A percentile compares a stretch with the other conserved stretches of the same genome.
phyloP scores from a whole-genome alignment of 768 basidiomycete species.

The Lentinula sp. region DNA sequence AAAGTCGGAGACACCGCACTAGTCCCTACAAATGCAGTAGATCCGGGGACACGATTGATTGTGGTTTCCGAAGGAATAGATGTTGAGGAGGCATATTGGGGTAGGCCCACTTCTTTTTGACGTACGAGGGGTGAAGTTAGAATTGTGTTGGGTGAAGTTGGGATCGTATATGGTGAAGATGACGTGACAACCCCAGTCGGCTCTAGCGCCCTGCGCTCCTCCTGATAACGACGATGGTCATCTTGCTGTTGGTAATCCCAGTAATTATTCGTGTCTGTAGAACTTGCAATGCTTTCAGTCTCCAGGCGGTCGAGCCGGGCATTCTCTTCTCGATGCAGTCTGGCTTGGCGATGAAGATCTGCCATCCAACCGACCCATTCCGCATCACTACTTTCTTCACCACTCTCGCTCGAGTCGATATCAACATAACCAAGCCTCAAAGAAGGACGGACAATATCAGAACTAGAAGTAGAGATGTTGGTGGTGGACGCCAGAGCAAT shows the following conservation, averaged over 20 bases:
- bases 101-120: background rate
- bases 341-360: conserved; percentile 40
- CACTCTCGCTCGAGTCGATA: conserved; percentile 31
- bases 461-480: background rate
- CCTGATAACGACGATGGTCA: conserved; percentile 14
- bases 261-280: conserved; percentile 9
- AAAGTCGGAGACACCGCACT: background rate
- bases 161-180: background rate
- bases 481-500: background rate
- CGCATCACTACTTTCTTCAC: conserved; percentile 42
- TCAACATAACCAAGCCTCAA: conserved; percentile 13
- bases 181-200: conserved; percentile 23
- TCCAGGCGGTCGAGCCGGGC: background rate
- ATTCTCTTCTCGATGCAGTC: conserved; percentile 20
- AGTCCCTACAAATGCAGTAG: background rate
- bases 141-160: background rate
- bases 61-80: background rate
- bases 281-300: background rate
- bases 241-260: conserved; percentile 11
- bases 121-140: background rate
- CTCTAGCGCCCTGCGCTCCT: conserved; percentile 20
- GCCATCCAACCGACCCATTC: conserved; percentile 69
- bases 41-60: background rate
- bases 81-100: background rate
- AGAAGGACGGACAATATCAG: background rate